phyloP scores from a whole-genome alignment of 2,329 filamentous ascomycete species.

The Xylaria sp. region DNA sequence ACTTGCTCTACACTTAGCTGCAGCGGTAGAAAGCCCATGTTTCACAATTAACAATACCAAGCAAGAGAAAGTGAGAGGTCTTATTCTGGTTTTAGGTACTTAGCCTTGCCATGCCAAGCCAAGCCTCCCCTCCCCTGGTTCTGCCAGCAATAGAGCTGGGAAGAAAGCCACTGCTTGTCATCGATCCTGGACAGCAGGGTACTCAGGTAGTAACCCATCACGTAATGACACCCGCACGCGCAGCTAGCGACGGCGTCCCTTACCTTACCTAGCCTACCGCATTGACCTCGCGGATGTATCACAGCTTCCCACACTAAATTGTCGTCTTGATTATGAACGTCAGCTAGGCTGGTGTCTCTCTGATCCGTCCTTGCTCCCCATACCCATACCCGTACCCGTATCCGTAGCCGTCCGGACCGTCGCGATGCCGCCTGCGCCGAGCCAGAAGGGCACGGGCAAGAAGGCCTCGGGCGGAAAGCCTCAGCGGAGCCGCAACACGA shows the following conservation, averaged over 20 bases:
- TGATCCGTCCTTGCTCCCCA: neutral
- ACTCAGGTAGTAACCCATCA: conserved; percentile 19
- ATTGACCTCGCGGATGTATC: conserved; percentile 8
- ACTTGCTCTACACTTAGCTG: too few relatives aligned
- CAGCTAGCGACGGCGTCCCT: conserved; percentile 15
- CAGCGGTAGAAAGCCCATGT: too few relatives aligned
- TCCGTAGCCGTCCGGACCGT: neutral
- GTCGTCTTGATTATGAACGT: conserved; percentile 5
- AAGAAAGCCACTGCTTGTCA: neutral
- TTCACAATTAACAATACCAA: too few relatives aligned
- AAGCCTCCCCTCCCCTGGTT: neutral
- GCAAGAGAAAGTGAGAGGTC: neutral
- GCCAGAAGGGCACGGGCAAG: conserved; percentile 73
- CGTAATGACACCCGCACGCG: conserved; percentile 20
- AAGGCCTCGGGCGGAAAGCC: conserved; percentile 72
- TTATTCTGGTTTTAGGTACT: too few relatives aligned
- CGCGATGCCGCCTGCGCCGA: conserved; percentile 67
- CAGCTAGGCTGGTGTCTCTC: neutral
- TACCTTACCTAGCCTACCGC: too few relatives aligned
- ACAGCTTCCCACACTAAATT: neutral
- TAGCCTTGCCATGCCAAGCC: neutral
- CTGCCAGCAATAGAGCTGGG: neutral
- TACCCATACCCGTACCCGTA: neutral
- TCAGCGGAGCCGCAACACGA: conserved; percentile 81
- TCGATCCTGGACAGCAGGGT: neutral